Conservation (phyloP, 768 basidiomycete genomes). For the Hydnomerulius pinastri region DNA sequence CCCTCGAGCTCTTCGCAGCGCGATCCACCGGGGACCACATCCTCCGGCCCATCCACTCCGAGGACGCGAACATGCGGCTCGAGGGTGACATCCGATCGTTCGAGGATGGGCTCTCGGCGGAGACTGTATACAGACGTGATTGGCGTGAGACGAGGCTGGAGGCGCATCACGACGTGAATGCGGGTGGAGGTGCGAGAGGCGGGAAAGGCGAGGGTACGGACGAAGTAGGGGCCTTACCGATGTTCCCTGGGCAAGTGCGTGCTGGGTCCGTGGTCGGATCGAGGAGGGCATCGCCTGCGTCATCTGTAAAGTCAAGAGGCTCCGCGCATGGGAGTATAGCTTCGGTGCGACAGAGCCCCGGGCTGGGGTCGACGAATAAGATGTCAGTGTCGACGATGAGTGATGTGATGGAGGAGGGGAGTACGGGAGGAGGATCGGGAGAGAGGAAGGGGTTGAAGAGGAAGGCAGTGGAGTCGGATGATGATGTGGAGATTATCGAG, state of each 20-base stretch:
- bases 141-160: conserved; percentile 71
- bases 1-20: conserved; percentile 71
- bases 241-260: conserved; percentile 20
- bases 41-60: conserved; percentile 6
- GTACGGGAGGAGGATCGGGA: not conserved
- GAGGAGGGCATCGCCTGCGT: conserved; percentile 48
- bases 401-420: conserved; percentile 48
- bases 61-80: conserved; percentile 15
- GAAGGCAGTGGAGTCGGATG: conserved; percentile 52
- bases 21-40: conserved; percentile 63
- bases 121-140: conserved; percentile 70
- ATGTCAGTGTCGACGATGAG: conserved; percentile 45
- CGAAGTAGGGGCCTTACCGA: conserved; percentile 28
- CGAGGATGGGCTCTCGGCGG: conserved; percentile 62
- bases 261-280: conserved; percentile 24
- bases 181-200: conserved; percentile 4
- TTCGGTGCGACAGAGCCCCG: conserved; percentile 50
- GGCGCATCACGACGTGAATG: conserved; percentile 14
- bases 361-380: conserved; percentile 39
- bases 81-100: conserved; percentile 57
- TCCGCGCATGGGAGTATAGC: conserved; percentile 30
- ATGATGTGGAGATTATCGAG: conserved; percentile 56
- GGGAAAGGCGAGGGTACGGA: conserved; percentile 30
- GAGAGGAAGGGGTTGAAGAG: conserved; percentile 42
- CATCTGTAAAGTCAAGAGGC: conserved; percentile 47